These are phyloP conservation scores for cucumber (Cucumis sativus) DNA, from an alignment of 306 rosid species.

Conservation along the genomic window Cucumber_9930_V3 NC_026657.2:35233001-35233500, in stretches of 20 bases:
- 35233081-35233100: not conserved
- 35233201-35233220: not conserved
- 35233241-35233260: constrained; percentile 63
- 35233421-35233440: constrained; percentile 79
- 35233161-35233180: not conserved
- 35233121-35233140: not conserved
- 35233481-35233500: no score
- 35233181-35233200: not conserved
- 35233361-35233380: constrained; percentile 68
- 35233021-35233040: not conserved
- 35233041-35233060: not conserved
- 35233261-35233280: constrained; percentile 63
- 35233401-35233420: constrained; percentile 61
- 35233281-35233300: constrained; percentile 83
- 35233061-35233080: not conserved
- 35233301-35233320: constrained; percentile 59
- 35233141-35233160: no score
- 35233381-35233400: constrained; percentile 76
- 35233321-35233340: constrained; percentile 89
- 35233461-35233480: not conserved
- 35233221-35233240: constrained; percentile 24
- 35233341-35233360: constrained; percentile 73
- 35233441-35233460: constrained; percentile 4
- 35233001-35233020: not conserved
- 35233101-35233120: not conserved